These are phyloP conservation scores for Saturnispora bothae DNA, from an alignment of 805 yeast species.

Conservation along the genomic window DNA sequence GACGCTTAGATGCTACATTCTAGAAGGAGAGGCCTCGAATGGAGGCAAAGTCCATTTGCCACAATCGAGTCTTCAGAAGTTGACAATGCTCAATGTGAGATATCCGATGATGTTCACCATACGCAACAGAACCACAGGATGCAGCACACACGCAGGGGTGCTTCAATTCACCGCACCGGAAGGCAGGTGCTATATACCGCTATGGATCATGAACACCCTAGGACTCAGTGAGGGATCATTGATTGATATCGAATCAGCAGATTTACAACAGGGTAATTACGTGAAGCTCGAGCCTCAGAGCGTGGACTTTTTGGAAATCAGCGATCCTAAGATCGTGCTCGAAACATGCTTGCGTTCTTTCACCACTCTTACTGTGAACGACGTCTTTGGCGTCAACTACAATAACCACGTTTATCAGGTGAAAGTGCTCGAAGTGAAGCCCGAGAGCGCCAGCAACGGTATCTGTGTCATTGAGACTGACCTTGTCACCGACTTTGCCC, in stretches of 20 bases:
- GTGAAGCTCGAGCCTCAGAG: constrained; percentile 95
- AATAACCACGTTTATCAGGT: constrained; percentile 71
- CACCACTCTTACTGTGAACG: constrained; percentile 76
- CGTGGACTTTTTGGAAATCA: constrained; percentile 81
- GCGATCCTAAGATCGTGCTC: constrained; percentile 93
- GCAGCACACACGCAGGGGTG: constrained; percentile 82
- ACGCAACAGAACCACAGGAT: constrained; percentile 46
- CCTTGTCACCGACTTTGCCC: constrained; percentile 93
- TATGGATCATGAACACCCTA: constrained; percentile 89
- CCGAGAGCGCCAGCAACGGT: constrained; percentile 52
- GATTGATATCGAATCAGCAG: constrained; percentile 62
- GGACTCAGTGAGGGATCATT: constrained; percentile 70
- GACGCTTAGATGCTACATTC: constrained; percentile 88
- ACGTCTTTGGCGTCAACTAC: constrained; percentile 74
- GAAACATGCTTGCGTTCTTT: constrained; percentile 88
- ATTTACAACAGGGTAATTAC: constrained; percentile 75
- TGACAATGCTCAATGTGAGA: constrained; percentile 82
- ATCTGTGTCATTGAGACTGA: constrained; percentile 96
- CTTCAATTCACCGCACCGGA: constrained; percentile 95
- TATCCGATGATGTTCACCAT: constrained; percentile 94
- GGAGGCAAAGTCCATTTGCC: constrained; percentile 97
- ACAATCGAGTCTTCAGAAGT: constrained; percentile 78
- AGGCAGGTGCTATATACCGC: constrained; percentile 89
- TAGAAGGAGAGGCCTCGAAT: constrained; percentile 78
- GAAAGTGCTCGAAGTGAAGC: constrained; percentile 79